Conservation (phyloP, 148 eudicot genomes). For the Nepenthes gracilis region DNA sequence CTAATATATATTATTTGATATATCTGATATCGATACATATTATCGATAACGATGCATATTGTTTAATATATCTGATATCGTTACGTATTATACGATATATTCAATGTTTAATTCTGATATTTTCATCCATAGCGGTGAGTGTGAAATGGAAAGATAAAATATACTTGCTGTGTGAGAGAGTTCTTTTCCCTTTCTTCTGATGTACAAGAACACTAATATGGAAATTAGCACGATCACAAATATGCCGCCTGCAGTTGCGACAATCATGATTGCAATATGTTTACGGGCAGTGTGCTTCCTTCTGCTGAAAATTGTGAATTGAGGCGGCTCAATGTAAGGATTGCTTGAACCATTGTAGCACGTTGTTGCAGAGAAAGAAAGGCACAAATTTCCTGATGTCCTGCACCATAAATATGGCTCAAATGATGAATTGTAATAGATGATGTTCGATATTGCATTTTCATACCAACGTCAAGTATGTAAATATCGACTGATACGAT, state of each 20-base stretch:
- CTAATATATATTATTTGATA: too few relatives aligned
- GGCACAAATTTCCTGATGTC: conserved; percentile 66
- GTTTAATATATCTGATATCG: too few relatives aligned
- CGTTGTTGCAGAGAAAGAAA: conserved; percentile 34
- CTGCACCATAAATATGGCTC: conserved; percentile 23
- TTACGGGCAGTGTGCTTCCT: conserved; percentile 32
- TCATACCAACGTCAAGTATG: too few relatives aligned
- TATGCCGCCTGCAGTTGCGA: conserved; percentile 36
- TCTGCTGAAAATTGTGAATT: conserved; percentile 41
- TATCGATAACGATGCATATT: too few relatives aligned
- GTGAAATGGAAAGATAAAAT: conserved; percentile 4
- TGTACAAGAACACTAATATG: conserved; percentile 24
- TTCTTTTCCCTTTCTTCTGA: conserved; percentile 26
- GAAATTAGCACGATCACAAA: conserved; percentile 16
- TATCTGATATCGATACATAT: too few relatives aligned
- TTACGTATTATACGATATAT: too few relatives aligned
- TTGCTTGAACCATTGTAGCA: conserved; percentile 28
- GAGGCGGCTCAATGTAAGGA: conserved; percentile 47
- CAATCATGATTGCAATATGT: conserved; percentile 30
- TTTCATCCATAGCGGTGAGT: background rate
- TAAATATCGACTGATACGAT: too few relatives aligned
- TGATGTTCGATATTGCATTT: background rate
- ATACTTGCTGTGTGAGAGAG: conserved; percentile 25
- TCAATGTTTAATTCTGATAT: background rate
- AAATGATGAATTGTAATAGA: conserved; percentile 1